These are phyloP conservation scores for Annulohypoxylon maeteangense DNA, from an alignment of 495 filamentous ascomycete species.

Conservation along the genomic window DNA sequence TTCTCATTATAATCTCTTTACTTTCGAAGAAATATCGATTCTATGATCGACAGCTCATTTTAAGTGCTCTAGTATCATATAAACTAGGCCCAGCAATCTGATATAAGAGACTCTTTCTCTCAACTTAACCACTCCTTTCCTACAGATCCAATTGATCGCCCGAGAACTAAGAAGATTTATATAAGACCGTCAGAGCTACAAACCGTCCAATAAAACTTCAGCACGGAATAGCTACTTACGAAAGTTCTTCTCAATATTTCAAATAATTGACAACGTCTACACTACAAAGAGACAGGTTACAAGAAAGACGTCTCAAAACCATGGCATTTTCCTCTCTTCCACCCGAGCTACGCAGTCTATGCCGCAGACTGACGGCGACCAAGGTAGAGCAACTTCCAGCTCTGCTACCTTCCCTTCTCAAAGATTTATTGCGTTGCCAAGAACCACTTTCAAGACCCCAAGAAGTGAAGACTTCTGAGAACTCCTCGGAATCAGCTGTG, in stretches of 20 bases:
- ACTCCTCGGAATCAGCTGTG: conserved; percentile 67
- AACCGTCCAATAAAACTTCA: background rate
- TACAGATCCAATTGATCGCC: conserved; percentile 10
- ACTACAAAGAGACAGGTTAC: background rate
- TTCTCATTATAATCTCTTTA: background rate
- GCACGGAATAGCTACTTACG: background rate
- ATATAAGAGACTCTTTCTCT: too few relatives aligned
- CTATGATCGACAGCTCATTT: background rate
- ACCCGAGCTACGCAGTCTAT: conserved; percentile 70
- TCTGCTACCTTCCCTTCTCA: conserved; percentile 68
- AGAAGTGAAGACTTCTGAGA: conserved; percentile 60
- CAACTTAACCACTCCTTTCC: too few relatives aligned
- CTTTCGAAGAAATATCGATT: background rate
- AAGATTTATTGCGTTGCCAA: conserved; percentile 69
- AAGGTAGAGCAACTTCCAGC: conserved; percentile 71
- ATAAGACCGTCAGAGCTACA: background rate
- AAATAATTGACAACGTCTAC: background rate
- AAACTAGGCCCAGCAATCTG: background rate
- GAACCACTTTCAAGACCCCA: conserved; percentile 65
- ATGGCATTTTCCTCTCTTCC: conserved; percentile 48
- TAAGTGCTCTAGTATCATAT: background rate
- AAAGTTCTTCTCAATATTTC: background rate
- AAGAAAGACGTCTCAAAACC: background rate
- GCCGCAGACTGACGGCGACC: conserved; percentile 71
- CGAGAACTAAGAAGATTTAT: background rate